Base-by-base conservation (phyloP, 306 rosid species). In the Aeschynomene evenia region DNA sequence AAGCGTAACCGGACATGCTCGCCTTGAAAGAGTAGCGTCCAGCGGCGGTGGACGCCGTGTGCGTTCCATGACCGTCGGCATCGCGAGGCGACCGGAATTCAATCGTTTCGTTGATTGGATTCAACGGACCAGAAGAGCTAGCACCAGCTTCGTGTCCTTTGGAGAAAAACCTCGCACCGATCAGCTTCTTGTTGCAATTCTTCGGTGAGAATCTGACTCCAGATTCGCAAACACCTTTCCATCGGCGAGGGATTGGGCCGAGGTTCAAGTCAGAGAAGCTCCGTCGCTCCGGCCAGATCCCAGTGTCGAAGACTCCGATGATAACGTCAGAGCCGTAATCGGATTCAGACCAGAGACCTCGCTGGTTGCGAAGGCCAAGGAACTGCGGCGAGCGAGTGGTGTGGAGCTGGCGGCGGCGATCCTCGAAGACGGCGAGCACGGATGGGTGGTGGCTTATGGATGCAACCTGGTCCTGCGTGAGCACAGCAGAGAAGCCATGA, bases 301-400 rank as follows among this genome's bases (percentile, higher is more conserved):
- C 98, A 0, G 98, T 92, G n/a, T 92, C 96, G 43, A 92, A 85
- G 4, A 90, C 66, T 0, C 96, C 96, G 28, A 92, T 70, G 51
- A 92, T 88, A 0, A 92, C 96, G 4, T 92, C 98, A 1, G 98
- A 92, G 9, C 98, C 98, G 6, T 90, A 92, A 48, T 90, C 93
- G 0, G 98, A 92, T 11, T 92, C 90, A 0, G 95, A 92, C 98
- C 98, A 92, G 5, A 92, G 86, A 6, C 98, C 98, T 1, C 81
- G 86, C 77, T 92, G 98, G 88, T 80, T 92, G 3, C 96, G 64
- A 24, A 92, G 98, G 21, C 98, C 98, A 1, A 92, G 85, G 39
- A 92, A 92, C 73, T 92, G 96, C 1, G 98, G 98, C 12, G 98
- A 88, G 72, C 98, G 98, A 6, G 98, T 92, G 31, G 98, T 92